phyloP scores from a whole-genome alignment of 2,329 filamentous ascomycete genomes.

The Claviceps spartinae region DNA sequence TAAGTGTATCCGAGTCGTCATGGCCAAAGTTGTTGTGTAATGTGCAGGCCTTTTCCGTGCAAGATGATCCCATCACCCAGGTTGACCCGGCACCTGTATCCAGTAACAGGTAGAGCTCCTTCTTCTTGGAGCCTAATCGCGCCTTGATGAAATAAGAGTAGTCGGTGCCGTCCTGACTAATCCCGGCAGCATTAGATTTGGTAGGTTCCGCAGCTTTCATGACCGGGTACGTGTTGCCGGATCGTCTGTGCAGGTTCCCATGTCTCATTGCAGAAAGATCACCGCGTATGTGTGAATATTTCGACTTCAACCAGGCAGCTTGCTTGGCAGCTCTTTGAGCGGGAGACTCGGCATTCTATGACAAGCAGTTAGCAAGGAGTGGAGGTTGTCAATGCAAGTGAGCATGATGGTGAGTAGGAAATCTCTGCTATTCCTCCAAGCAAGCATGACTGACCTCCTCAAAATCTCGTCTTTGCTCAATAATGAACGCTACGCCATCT shows the following conservation, averaged over 20 bases:
- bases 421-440: background rate
- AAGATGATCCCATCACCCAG: slow-evolving; percentile 69
- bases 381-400: slow-evolving; percentile 13
- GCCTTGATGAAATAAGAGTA: slow-evolving; percentile 51
- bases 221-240: slow-evolving; percentile 32
- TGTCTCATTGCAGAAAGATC: background rate
- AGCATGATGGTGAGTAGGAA: background rate
- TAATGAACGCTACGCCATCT: slow-evolving; percentile 23
- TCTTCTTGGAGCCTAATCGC: slow-evolving; percentile 39
- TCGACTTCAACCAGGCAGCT: slow-evolving; percentile 7
- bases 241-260: slow-evolving; percentile 16
- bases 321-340: slow-evolving; percentile 8
- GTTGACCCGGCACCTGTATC: slow-evolving; percentile 59
- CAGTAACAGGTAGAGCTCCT: slow-evolving; percentile 46
- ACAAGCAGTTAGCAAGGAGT: background rate
- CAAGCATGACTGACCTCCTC: slow-evolving; percentile 2
- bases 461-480: slow-evolving; percentile 23
- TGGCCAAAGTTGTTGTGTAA: slow-evolving; percentile 58
- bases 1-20: slow-evolving; percentile 50
- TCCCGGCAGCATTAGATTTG: slow-evolving; percentile 35
- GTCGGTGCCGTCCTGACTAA: slow-evolving; percentile 52
- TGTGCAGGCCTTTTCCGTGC: slow-evolving; percentile 50
- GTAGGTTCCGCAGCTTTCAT: slow-evolving; percentile 32
- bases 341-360: slow-evolving; percentile 2
- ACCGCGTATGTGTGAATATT: slow-evolving; percentile 4